A percentile compares a stretch with the other conserved stretches of the same genome.
These are phyloP conservation scores for Cryptosporidium bovis DNA, from an alignment of 169 alveolate genomes.

Conservation along the genomic window DNA sequence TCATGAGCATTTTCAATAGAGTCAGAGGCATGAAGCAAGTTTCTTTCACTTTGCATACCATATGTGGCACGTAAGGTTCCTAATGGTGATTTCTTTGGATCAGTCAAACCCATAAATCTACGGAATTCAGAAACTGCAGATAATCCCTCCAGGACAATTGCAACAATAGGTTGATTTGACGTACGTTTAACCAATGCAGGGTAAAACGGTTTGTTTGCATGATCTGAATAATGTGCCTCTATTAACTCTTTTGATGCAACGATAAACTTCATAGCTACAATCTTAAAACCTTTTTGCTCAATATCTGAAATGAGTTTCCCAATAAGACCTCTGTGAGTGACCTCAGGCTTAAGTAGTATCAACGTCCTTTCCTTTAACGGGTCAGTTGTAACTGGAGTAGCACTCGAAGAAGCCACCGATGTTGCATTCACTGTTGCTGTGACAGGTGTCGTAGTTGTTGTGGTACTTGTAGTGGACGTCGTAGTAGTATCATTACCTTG, in stretches of 20 bases:
- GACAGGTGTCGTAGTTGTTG: too few relatives aligned
- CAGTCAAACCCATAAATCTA: slow-evolving; percentile 67
- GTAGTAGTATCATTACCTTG: background rate
- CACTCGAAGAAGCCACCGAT: background rate
- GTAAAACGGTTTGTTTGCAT: slow-evolving; percentile 42
- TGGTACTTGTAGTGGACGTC: background rate
- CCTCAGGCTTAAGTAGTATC: slow-evolving; percentile 50
- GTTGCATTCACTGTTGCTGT: background rate
- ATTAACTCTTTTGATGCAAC: slow-evolving; percentile 49
- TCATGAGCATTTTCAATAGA: slow-evolving; percentile 53
- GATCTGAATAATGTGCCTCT: slow-evolving; percentile 60
- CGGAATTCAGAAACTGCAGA: slow-evolving; percentile 57
- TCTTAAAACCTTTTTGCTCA: slow-evolving; percentile 58
- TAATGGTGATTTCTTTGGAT: slow-evolving; percentile 43
- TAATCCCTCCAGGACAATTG: slow-evolving; percentile 52
- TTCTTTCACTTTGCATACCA: slow-evolving; percentile 71
- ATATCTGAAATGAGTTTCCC: slow-evolving; percentile 21
- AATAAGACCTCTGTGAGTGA: slow-evolving; percentile 63
- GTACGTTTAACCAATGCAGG: slow-evolving; percentile 39
- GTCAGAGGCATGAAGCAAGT: slow-evolving; percentile 68
- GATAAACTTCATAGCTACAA: slow-evolving; percentile 63
- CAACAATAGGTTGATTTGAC: slow-evolving; percentile 63
- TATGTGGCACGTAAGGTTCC: slow-evolving; percentile 53
- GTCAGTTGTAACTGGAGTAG: slow-evolving; percentile 6
- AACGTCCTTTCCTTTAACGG: slow-evolving; percentile 61